Evolutionary conservation across 495 filamentous ascomycete species (phyloP), one percentile per base, ranked within the genome.

Genomic region (Rostrohypoxylon terebratum): DNA sequence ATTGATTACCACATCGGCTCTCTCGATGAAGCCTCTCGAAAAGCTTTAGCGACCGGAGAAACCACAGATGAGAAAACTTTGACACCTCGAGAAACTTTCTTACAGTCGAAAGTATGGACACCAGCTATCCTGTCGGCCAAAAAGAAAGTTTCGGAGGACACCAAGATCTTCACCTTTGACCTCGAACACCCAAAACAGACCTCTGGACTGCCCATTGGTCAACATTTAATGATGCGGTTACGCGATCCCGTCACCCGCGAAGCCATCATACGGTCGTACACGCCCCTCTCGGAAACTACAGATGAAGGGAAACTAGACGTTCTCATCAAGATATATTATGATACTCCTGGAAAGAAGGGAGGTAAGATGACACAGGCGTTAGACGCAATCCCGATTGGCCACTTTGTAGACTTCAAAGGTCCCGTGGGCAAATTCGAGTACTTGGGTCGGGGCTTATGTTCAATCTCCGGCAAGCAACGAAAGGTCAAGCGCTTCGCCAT

Each of bases 341-440:
- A 89, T 58, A 88, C 85, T 0, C 78, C 80, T 11, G 71, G 70
- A 33, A 71, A 42, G n/a, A 85, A 84, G 33, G 94, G 94, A 13
- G 95, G 95, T 0, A 89, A 88, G 66, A 97, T 98, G 94, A 94
- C 92, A 16, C 87, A 89, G 78, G 92, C 92, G 1, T 83, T 98
- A 4, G 92, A 97, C 48, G 76, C 85, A 21, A 83, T 97, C 1
- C 85, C 90, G 2, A 73, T 93, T 1, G 92, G 91, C 25, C 86
- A 91, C 18, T 81, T 82, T 7, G 89, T 96, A 36, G 92, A 97
- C 25, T 92, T 97, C 83, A 97, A 97, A 81, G 95, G 95, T 0
- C 95, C 95, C 0, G 91, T 94, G 0, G 95, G 95, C 4, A 91
- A 94, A 75, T 95, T 98, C 61, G 88, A 92, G 73, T 98, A 98